Evolutionary conservation across 169 alveolate genomes (phyloP), one percentile per base, ranked within the genome.

Genomic region (Plasmodium sp.): DNA sequence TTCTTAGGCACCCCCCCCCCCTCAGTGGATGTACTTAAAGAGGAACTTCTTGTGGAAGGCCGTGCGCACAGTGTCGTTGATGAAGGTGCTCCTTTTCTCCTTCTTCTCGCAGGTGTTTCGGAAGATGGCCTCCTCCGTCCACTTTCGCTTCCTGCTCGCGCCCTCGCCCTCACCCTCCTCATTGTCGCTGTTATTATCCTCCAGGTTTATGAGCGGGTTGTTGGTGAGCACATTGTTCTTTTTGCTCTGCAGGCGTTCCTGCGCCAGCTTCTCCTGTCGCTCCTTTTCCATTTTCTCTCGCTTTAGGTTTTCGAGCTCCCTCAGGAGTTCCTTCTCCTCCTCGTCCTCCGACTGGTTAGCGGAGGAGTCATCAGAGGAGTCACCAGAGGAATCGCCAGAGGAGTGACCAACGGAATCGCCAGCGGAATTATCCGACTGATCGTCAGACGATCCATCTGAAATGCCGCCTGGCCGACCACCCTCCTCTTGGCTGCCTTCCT

Each of bases 21-120:
- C 41, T 62, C 73, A 92, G 51, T 92, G 95, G 3, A 98, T 97
- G 79, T 97, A 98, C 96, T 97, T 98, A 96, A 96, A 97, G 71
- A 99, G 92, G 92, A 98, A 98, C 62, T 97, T 97, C 84, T 97
- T 96, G 95, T 99, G 99, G 96, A 99, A 98, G 93, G 98, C 99
- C 91, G 99, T 98, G 82, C 99, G 96, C 5, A 98, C 99, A 79
- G 98, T 98, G 94, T 99, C 99, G 96, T 99, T 99, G 56, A 99
- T 97, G 95, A 75, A 92, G 95, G 96, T 88, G 95, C 94, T 74
- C 90, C 93, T 83, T 90, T 95, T 71, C 95, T 92, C 93, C 88
- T 96, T 84, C 96, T 91, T 75, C 96, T 96, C 91, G 97, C 99
- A 92, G 97, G 99, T 94, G 95, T 97, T 96, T 98, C 98, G 67